Base-by-base conservation (phyloP, 345 rosid genomes). In the Pugionium dolabratum region DNA sequence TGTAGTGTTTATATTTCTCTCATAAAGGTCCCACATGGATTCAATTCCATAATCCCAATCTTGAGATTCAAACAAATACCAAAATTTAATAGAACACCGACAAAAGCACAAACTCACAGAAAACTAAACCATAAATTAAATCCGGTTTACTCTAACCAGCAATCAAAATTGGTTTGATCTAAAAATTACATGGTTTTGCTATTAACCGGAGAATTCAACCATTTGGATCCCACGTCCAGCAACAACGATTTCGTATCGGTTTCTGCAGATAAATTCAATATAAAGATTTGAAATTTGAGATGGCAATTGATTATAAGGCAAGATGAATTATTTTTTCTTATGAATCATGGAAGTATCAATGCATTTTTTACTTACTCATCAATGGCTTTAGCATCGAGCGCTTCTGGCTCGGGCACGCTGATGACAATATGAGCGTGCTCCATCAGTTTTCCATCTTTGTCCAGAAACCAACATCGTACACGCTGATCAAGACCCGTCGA, bases 401-500 rank as follows among this genome's bases (percentile, higher is more conserved):
- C 84, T 73, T 94, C 99, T 47, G 99, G 97, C 76, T 94, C 97
- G 4, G 95, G 92, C 41, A 94, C 96, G 47, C 89, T 86, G 6
- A 84, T 72, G 52, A 88, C 73, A 55, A 84, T 45, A 74, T 79
- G 82, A 76, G 89, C 67, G 48, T 82, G 79, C 69, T 85, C 87
- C 0, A 35, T 69, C 11, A 86, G 71, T 78, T 79, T 81, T 60
- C 81, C 71, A 10, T 70, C 62, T 37, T 83, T 81, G 59, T 79
- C 72, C 18, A 83, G 67, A 39, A 48, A 75, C 97, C 96, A 94
- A 76, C 92, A 90, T 64, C 96, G 75, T 54, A 94, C 75, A 4
- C 99, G 93, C 78, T 90, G 97, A 83, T 94, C 99, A 75, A 94
- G 97, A 60, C 99, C 96, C n/a, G 96, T 80, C 2, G 95, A 90